Conservation (phyloP, 2,329 filamentous ascomycete genomes). For the Clarireedia homoeocarpa region DNA sequence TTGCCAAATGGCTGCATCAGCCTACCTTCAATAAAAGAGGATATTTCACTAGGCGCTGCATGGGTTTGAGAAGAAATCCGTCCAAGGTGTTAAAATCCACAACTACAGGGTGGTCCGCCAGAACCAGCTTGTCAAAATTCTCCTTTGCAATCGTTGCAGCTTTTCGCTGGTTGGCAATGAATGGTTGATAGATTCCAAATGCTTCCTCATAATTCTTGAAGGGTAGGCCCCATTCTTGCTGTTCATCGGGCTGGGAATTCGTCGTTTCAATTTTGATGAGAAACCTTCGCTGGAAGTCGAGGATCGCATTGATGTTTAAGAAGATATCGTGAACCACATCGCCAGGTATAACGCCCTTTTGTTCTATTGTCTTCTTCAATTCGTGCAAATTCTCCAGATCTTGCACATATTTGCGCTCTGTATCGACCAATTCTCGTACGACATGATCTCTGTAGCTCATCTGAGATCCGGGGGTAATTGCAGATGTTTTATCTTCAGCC, state of each 20-base stretch:
- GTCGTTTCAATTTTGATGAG: slow-evolving; percentile 94
- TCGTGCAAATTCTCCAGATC: slow-evolving; percentile 91
- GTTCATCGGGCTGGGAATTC: slow-evolving; percentile 67
- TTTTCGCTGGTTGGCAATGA: slow-evolving; percentile 92
- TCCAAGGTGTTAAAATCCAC: slow-evolving; percentile 81
- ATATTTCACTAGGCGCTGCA: slow-evolving; percentile 93
- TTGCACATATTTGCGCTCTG: slow-evolving; percentile 95
- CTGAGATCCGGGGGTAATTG: slow-evolving; percentile 45
- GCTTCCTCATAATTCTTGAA: slow-evolving; percentile 79
- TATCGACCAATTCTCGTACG: slow-evolving; percentile 84
- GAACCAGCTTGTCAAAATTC: slow-evolving; percentile 78
- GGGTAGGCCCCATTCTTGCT: slow-evolving; percentile 91
- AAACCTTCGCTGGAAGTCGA: slow-evolving; percentile 93
- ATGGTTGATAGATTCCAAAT: slow-evolving; percentile 91
- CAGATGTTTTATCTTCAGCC: slow-evolving; percentile 43
- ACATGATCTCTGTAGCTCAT: slow-evolving; percentile 78
- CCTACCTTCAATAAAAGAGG: slow-evolving; percentile 75
- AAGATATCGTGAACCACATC: slow-evolving; percentile 93
- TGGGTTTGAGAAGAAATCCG: slow-evolving; percentile 90
- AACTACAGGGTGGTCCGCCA: slow-evolving; percentile 70
- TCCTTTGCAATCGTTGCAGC: slow-evolving; percentile 77
- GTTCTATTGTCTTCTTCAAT: slow-evolving; percentile 82
- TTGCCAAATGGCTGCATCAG: not conserved
- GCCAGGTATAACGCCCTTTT: slow-evolving; percentile 78
- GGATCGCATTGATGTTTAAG: slow-evolving; percentile 86